Evolutionary conservation across 2,329 filamentous ascomycete species (phyloP).

Genomic region (Fusarium concolor): DNA sequence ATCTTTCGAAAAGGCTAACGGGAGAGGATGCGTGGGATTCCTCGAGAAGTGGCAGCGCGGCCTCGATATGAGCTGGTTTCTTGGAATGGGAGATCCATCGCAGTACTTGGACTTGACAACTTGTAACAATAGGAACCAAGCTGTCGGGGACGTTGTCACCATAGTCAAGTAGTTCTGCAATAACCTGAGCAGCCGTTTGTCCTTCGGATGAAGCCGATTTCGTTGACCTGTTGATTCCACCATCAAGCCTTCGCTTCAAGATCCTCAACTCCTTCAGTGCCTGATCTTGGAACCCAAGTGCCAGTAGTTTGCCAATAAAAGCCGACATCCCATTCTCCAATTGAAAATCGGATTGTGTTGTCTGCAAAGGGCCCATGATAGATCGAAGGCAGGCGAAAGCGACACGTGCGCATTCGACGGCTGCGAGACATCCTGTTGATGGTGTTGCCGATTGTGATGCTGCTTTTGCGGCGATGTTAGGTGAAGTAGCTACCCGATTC

Average conservation of each 20-base stretch:
- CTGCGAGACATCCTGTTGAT: conserved; percentile 63
- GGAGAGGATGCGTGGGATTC: conserved; percentile 67
- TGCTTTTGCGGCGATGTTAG: conserved; percentile 53
- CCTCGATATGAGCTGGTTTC: conserved; percentile 70
- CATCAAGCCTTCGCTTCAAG: conserved; percentile 72
- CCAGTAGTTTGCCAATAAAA: conserved; percentile 73
- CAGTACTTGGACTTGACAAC: conserved; percentile 73
- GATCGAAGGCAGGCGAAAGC: conserved; percentile 74
- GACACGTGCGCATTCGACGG: conserved; percentile 75
- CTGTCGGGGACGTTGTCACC: conserved; percentile 56
- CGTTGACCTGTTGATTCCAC: conserved; percentile 48
- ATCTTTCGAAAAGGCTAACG: conserved; percentile 64
- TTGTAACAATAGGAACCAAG: conserved; percentile 67
- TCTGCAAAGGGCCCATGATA: conserved; percentile 64
- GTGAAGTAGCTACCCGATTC: conserved; percentile 70
- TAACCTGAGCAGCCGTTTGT: conserved; percentile 46
- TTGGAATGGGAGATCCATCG: conserved; percentile 71
- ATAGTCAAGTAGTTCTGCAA: conserved; percentile 73
- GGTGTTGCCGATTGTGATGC: conserved; percentile 47
- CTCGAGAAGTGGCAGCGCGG: conserved; percentile 66
- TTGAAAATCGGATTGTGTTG: conserved; percentile 71
- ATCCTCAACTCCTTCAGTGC: conserved; percentile 76
- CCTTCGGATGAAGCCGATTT: conserved; percentile 48
- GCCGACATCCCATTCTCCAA: conserved; percentile 80
- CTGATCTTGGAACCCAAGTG: conserved; percentile 72